A percentile compares a stretch with the other conserved stretches of the same genome.
These are phyloP conservation scores for Apiospora pterosperma DNA, from an alignment of 2,329 filamentous ascomycete genomes.

Conservation along the genomic window DNA sequence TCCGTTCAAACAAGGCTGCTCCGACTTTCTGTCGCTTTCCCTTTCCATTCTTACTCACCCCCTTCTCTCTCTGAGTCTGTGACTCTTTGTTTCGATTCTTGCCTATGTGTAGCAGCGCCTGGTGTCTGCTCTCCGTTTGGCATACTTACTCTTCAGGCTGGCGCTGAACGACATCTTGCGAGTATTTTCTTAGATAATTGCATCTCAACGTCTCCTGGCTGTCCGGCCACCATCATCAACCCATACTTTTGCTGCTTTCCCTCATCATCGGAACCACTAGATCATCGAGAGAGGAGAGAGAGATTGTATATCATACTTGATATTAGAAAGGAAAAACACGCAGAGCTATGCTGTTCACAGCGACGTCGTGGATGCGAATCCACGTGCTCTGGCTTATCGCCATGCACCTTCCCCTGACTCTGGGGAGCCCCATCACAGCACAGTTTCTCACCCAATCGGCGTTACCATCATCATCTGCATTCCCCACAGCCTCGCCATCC, in stretches of 20 bases:
- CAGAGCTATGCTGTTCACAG: neutral
- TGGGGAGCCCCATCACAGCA: slow-evolving; percentile 3
- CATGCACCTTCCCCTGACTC: neutral
- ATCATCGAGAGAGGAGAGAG: too few relatives aligned
- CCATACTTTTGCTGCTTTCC: neutral
- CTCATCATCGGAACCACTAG: neutral
- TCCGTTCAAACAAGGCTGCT: neutral
- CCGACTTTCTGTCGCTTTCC: neutral
- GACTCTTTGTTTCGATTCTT: neutral
- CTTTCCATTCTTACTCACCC: neutral
- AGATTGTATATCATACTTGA: neutral
- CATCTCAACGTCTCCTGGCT: neutral
- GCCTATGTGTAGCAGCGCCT: neutral
- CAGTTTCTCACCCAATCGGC: neutral
- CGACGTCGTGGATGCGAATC: neutral
- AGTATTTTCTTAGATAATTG: neutral
- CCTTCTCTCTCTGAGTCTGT: neutral
- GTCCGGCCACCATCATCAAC: neutral
- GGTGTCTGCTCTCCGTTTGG: neutral
- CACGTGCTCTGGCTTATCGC: neutral
- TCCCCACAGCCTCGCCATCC: neutral
- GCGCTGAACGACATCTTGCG: neutral
- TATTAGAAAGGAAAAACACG: neutral
- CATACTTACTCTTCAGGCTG: neutral
- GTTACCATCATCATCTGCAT: neutral